Evolutionary conservation across 2,329 filamentous ascomycete species (phyloP).

Genomic region (Berkeleyomyces basicola): DNA sequence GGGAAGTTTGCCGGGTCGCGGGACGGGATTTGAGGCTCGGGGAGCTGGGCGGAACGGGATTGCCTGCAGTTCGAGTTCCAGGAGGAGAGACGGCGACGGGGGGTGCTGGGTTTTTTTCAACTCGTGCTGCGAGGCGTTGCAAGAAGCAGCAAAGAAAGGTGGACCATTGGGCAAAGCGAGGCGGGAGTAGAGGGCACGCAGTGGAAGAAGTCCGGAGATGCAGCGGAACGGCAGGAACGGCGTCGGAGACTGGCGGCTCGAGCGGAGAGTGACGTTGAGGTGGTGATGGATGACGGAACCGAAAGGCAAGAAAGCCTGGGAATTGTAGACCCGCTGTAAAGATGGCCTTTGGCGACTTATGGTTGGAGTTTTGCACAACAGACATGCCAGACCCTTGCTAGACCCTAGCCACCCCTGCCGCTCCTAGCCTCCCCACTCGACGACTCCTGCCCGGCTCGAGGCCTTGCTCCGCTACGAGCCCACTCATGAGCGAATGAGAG

Average conservation of each 20-base stretch:
- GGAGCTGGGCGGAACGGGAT: not conserved
- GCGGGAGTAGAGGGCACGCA: too few relatives aligned
- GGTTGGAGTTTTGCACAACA: not conserved
- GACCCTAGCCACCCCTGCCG: not conserved
- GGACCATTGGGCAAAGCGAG: slow-evolving; percentile 3
- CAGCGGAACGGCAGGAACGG: not conserved
- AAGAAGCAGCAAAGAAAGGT: slow-evolving; percentile 4
- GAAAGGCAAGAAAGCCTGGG: too few relatives aligned
- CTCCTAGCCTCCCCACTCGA: not conserved
- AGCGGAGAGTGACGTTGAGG: too few relatives aligned
- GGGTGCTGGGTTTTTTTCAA: not conserved
- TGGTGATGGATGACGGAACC: not conserved
- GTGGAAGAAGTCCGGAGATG: too few relatives aligned
- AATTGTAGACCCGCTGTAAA: too few relatives aligned
- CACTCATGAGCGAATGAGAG: not conserved
- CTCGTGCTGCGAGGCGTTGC: slow-evolving; percentile 5
- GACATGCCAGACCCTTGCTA: not conserved
- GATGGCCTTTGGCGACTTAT: not conserved
- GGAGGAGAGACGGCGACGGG: not conserved
- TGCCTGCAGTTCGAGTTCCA: not conserved
- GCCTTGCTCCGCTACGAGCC: not conserved
- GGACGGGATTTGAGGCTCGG: not conserved
- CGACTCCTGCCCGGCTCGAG: not conserved
- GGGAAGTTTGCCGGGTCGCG: not conserved
- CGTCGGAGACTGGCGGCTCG: too few relatives aligned